Percentiles rank a stretch among this genome's conserved stretches.
Conservation (phyloP, 2,329 filamentous ascomycete species). For the Sclerotinia minor region DNA sequence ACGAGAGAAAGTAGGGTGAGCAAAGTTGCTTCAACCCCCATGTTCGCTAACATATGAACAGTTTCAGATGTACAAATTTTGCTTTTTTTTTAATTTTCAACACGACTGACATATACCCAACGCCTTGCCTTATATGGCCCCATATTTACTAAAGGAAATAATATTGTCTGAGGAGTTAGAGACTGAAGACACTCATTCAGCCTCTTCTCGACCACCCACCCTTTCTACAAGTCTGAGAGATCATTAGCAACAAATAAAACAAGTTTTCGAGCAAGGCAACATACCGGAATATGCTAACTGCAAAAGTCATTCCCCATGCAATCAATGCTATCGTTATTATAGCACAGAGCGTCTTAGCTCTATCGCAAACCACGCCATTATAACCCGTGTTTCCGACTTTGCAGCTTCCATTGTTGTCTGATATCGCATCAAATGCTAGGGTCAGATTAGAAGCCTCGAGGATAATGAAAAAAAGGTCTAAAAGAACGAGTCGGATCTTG, state of each 20-base stretch:
- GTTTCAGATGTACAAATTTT: slow-evolving; percentile 21
- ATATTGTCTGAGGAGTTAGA: slow-evolving; percentile 12
- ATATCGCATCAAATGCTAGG: slow-evolving; percentile 82
- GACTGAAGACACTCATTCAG: slow-evolving; percentile 27
- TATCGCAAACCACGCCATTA: slow-evolving; percentile 54
- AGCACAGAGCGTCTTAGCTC: slow-evolving; percentile 70
- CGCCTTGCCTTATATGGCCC: slow-evolving; percentile 18
- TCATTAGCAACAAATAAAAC: slow-evolving; percentile 37
- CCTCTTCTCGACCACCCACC: slow-evolving; percentile 56
- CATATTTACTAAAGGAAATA: slow-evolving; percentile 19
- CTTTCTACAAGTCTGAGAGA: slow-evolving; percentile 54
- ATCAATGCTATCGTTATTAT: slow-evolving; percentile 80
- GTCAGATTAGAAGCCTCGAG: slow-evolving; percentile 94
- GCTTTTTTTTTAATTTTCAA: slow-evolving; percentile 15
- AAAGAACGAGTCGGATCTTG: slow-evolving; percentile 85
- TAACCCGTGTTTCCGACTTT: slow-evolving; percentile 46
- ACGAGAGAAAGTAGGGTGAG: slow-evolving; percentile 2
- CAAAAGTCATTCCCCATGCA: slow-evolving; percentile 89
- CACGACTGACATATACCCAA: slow-evolving; percentile 14
- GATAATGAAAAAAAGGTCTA: slow-evolving; percentile 95
- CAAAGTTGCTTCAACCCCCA: slow-evolving; percentile 13
- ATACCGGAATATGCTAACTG: slow-evolving; percentile 76
- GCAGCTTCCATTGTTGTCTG: slow-evolving; percentile 60
- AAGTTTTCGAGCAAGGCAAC: slow-evolving; percentile 21
- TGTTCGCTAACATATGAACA: slow-evolving; percentile 8